Base-by-base conservation (phyloP, 192 early-diverging fungal genomes). In the Gryganskiella cystojenkinii region DNA sequence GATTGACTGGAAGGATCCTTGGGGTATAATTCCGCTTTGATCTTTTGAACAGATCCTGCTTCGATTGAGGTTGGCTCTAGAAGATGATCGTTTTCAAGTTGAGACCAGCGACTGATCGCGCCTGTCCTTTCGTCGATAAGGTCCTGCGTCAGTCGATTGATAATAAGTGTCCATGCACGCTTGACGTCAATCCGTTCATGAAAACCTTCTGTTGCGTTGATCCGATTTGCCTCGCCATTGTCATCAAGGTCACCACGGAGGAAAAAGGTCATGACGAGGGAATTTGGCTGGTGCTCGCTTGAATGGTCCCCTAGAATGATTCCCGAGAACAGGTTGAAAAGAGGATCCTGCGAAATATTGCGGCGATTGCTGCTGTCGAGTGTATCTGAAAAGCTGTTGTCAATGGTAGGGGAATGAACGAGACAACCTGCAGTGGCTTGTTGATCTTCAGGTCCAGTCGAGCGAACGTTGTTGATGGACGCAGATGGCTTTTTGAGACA, bases 221-320 rank as follows among this genome's bases (percentile, higher is more conserved):
- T 68, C 51, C 11, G 52, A 28, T 52, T 54, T 9, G 0, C 17
- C n/a, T 53, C 2, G 7, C 46, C 33, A 22, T 40, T 35, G 20
- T 25, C 51, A 13, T 28, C 54, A 11, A 63, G 42, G 22, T 78
- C 74, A n/a, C 74, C 66, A 60, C 67, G 14, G 34, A 78, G 44
- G 31, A 69, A 69, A 43, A 69, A 78, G 11, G 74, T 51, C 8
- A 78, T 54, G 8, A 68, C 58, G 19, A 78, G 43, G 10, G 74
- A 67, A 19, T 52, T 22, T 15, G 49, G 61, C 13, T 17, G n/a
- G 19, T 40, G 64, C 24, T 49, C 33, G 3, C 55, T 24, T 31
- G 25, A 11, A n/a, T 37, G 19, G 33, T 15, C 25, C 14, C 14
- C 44, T 47, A 0, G 54, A 57, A 9, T 51, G 5, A 25, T 31